A percentile compares a stretch with the other conserved stretches of the same genome.
These are phyloP conservation scores for Calonectria leucothoes DNA, from an alignment of 2,329 filamentous ascomycete genomes.

Conservation along the genomic window DNA sequence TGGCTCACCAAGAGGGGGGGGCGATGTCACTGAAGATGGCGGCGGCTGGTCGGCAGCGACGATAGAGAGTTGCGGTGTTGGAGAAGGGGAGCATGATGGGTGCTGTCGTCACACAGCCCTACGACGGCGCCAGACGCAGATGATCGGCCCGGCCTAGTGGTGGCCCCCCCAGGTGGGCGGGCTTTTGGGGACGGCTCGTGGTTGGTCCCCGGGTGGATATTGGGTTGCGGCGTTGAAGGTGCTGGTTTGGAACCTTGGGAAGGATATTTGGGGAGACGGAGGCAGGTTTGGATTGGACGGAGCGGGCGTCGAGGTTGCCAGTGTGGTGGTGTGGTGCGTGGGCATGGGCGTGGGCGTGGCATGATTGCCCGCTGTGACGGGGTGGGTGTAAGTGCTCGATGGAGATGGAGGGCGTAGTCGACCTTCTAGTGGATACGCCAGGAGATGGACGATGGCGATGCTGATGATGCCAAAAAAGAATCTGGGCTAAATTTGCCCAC, in stretches of 20 bases:
- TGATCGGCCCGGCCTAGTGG: slow-evolving; percentile 36
- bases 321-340: slow-evolving; percentile 9
- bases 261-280: slow-evolving; percentile 9
- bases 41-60: background rate
- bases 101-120: slow-evolving; percentile 46
- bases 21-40: slow-evolving; percentile 8
- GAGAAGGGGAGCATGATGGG: slow-evolving; percentile 21
- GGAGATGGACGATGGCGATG: slow-evolving; percentile 13
- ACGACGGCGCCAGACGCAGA: slow-evolving; percentile 38
- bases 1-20: background rate
- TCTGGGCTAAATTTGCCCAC: slow-evolving; percentile 36
- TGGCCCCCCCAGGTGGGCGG: slow-evolving; percentile 29
- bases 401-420: slow-evolving; percentile 11
- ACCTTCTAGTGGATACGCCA: background rate
- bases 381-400: background rate
- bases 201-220: slow-evolving; percentile 27
- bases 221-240: slow-evolving; percentile 15
- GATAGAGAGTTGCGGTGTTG: slow-evolving; percentile 1
- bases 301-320: background rate
- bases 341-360: slow-evolving; percentile 8
- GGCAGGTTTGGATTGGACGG: slow-evolving; percentile 4
- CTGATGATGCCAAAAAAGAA: slow-evolving; percentile 23
- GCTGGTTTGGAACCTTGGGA: slow-evolving; percentile 16
- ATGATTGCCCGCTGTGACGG: slow-evolving; percentile 3
- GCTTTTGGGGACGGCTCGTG: slow-evolving; percentile 29